phyloP scores from a whole-genome alignment of 2,329 filamentous ascomycete species.

The Penicillium sp. region DNA sequence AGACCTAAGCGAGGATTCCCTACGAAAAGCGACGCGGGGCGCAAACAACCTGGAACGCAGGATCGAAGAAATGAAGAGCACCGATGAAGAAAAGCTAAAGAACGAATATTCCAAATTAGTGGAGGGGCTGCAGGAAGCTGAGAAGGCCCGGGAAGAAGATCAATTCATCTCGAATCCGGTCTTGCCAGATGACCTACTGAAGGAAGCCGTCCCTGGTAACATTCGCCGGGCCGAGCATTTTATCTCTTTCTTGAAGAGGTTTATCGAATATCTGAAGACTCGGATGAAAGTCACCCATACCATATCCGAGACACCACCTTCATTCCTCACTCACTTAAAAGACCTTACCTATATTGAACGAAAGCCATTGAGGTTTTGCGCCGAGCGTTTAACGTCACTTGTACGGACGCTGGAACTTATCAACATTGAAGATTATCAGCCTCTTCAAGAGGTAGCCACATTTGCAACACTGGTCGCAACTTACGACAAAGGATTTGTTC shows the following conservation, averaged over 20 bases:
- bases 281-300: constrained; percentile 98
- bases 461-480: constrained; percentile 95
- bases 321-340: constrained; percentile 87
- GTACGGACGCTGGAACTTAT: constrained; percentile 93
- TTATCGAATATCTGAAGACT: constrained; percentile 97
- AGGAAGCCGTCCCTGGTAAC: constrained; percentile 94
- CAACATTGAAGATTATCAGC: constrained; percentile 97
- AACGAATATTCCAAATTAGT: constrained; percentile 95
- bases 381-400: constrained; percentile 88
- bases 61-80: constrained; percentile 93
- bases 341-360: constrained; percentile 97
- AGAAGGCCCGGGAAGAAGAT: constrained; percentile 88
- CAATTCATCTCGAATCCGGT: constrained; percentile 97
- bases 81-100: constrained; percentile 89
- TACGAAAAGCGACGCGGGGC: constrained; percentile 85
- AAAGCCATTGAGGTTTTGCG: constrained; percentile 89
- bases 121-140: constrained; percentile 81
- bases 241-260: constrained; percentile 87
- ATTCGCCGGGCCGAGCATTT: constrained; percentile 96
- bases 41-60: constrained; percentile 87
- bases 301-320: constrained; percentile 93
- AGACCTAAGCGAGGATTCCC: constrained; percentile 90
- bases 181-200: constrained; percentile 87
- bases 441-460: constrained; percentile 93
- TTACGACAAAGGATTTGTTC: constrained; percentile 91